A percentile compares a stretch with the other conserved stretches of the same genome.
phyloP scores from a whole-genome alignment of 306 rosid genomes.

The Fagus crenata region DNA sequence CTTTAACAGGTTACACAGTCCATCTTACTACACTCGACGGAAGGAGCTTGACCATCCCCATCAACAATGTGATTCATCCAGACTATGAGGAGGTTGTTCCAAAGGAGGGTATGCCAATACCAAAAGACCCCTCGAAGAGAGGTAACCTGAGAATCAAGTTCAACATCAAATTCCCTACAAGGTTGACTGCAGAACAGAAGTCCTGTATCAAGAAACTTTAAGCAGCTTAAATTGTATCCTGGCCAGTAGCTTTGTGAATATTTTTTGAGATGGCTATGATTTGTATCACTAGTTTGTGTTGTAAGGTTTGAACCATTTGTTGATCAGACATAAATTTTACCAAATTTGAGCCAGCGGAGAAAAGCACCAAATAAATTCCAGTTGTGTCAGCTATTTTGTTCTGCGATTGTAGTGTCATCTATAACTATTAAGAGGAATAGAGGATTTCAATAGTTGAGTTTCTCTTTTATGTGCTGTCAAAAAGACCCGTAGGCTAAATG shows the following conservation, averaged over 20 bases:
- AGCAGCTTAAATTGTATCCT: conserved; percentile 20
- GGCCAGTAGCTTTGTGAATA: conserved; percentile 31
- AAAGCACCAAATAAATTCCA: neutral
- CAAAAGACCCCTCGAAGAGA: conserved; percentile 71
- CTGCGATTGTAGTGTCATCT: neutral
- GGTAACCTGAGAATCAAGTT: conserved; percentile 81
- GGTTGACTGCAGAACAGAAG: conserved; percentile 56
- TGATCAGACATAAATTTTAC: neutral
- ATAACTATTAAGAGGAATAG: no score
- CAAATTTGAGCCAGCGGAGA: neutral
- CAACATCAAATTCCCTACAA: conserved; percentile 53
- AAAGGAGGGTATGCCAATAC: conserved; percentile 83
- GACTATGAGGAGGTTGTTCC: conserved; percentile 68
- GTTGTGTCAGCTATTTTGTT: neutral
- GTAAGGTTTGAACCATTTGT: conserved; percentile 1
- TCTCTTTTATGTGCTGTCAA: no score
- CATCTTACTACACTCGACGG: conserved; percentile 70
- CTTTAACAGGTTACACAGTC: conserved; percentile 55
- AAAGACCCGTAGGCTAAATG: no score
- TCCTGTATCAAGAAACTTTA: conserved; percentile 50
- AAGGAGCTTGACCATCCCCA: conserved; percentile 56
- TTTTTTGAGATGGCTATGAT: conserved; percentile 24
- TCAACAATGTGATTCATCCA: conserved; percentile 54
- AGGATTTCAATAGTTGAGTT: no score
- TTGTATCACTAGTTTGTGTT: conserved; percentile 25